A percentile compares a stretch with the other conserved stretches of the same genome.
Evolutionary conservation across 1,284 basidiomycete species (phyloP).

Genomic region (Rhodotorula sp.): DNA sequence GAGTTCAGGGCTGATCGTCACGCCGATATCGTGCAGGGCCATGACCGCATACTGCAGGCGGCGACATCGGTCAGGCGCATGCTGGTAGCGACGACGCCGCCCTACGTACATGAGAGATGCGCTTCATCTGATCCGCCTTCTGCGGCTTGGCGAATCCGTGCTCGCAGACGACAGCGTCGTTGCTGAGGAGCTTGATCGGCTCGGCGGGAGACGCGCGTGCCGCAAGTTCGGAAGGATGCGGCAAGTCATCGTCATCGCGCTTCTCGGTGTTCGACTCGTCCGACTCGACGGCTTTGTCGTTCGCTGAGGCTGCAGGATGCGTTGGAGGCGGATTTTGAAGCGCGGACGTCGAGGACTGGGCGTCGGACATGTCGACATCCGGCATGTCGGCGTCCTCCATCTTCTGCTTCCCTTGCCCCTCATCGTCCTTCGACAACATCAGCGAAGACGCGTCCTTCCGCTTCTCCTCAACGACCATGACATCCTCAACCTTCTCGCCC

Average conservation of each 20-base stretch:
- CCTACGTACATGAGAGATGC: constrained; percentile 51
- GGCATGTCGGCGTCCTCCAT: constrained; percentile 2
- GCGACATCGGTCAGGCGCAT: not conserved
- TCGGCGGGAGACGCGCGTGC: not conserved
- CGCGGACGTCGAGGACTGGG: not conserved
- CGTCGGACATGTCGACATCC: not conserved
- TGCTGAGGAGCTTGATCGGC: constrained; percentile 30
- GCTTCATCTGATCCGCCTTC: constrained; percentile 63
- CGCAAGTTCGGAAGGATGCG: not conserved
- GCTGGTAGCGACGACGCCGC: not conserved
- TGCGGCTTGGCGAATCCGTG: constrained; percentile 62
- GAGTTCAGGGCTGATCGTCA: constrained; percentile 53
- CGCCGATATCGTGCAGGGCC: constrained; percentile 15
- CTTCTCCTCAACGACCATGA: not conserved
- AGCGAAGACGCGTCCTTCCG: not conserved
- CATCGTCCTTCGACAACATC: not conserved
- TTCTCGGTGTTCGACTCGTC: not conserved
- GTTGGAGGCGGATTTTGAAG: not conserved
- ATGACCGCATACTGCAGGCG: constrained; percentile 50
- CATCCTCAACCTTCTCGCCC: not conserved
- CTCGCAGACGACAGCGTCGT: constrained; percentile 57
- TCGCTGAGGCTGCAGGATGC: not conserved
- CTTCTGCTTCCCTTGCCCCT: not conserved
- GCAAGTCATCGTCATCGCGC: not conserved
- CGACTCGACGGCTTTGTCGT: not conserved